Conservation (phyloP, 2,329 filamentous ascomycete species). For the Diaporthe vexans region DNA sequence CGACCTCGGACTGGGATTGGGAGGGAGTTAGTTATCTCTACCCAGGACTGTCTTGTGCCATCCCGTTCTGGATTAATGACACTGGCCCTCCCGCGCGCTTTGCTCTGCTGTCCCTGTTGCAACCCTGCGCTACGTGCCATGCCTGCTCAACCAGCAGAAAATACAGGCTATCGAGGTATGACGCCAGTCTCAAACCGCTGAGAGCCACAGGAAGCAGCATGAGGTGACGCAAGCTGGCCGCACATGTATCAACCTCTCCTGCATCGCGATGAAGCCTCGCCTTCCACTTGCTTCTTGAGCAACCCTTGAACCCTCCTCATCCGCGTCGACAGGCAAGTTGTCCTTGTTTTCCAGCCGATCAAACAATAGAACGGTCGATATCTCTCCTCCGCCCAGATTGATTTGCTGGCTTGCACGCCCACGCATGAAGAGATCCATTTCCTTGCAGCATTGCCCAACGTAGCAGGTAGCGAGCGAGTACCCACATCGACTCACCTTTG, state of each 20-base stretch:
- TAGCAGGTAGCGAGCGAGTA: not conserved
- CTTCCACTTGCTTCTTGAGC: conserved; percentile 22
- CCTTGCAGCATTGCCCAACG: conserved; percentile 17
- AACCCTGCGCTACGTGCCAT: conserved; percentile 34
- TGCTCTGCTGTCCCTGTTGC: not conserved
- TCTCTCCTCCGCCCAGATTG: not conserved
- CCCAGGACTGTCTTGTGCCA: not conserved
- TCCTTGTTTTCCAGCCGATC: conserved; percentile 22
- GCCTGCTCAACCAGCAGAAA: conserved; percentile 23
- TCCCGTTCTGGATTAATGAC: conserved; percentile 25
- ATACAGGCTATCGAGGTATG: conserved; percentile 24
- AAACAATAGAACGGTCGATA: conserved; percentile 9
- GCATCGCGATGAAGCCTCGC: not conserved
- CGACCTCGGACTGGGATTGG: conserved; percentile 32
- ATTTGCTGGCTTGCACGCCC: not conserved
- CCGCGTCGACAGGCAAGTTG: conserved; percentile 3
- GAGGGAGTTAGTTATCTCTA: conserved; percentile 26
- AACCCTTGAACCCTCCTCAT: conserved; percentile 7
- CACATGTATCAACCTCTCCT: conserved; percentile 31
- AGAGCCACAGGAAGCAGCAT: conserved; percentile 1
- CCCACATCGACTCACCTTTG: conserved; percentile 1
- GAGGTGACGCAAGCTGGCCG: conserved; percentile 38
- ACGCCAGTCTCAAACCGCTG: conserved; percentile 36
- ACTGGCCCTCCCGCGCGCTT: conserved; percentile 26
- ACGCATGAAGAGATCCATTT: conserved; percentile 13